Percentiles rank a stretch among this genome's conserved stretches.
phyloP scores from a whole-genome alignment of 192 early-diverging fungal genomes.

The Coemansia sp. region DNA sequence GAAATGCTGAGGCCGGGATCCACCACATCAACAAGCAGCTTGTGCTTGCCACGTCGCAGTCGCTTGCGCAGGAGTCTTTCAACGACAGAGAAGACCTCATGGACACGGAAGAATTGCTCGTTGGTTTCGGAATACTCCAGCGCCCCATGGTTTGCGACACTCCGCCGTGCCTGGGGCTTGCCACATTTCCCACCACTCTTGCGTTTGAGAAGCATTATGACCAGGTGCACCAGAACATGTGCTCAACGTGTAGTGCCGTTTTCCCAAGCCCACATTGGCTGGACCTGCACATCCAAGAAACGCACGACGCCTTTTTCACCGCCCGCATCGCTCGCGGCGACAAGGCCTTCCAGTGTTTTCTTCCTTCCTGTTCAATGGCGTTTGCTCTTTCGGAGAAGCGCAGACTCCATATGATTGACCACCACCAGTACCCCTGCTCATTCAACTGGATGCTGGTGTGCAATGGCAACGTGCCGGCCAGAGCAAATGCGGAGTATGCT shows the following conservation, averaged over 20 bases:
- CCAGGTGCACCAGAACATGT: constrained; percentile 39
- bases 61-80: not conserved
- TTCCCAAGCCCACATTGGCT: constrained; percentile 53
- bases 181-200: constrained; percentile 15
- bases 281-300: constrained; percentile 49
- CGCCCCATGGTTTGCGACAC: constrained; percentile 34
- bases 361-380: constrained; percentile 17
- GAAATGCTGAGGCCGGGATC: constrained; percentile 36
- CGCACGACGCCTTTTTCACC: constrained; percentile 44
- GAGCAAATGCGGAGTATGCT: not conserved
- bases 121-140: constrained; percentile 4
- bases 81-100: not conserved
- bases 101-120: constrained; percentile 5
- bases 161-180: constrained; percentile 42
- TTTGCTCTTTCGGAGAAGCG: constrained; percentile 30
- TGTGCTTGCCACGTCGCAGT: constrained; percentile 3
- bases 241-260: constrained; percentile 26
- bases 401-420: constrained; percentile 39
- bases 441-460: constrained; percentile 43
- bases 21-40: constrained; percentile 18
- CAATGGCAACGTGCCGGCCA: constrained; percentile 15
- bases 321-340: constrained; percentile 31
- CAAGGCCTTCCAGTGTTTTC: constrained; percentile 32
- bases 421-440: constrained; percentile 30
- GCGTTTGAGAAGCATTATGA: constrained; percentile 50